Conservation (phyloP, 768 basidiomycete species). For the Termitomyces sp. region DNA sequence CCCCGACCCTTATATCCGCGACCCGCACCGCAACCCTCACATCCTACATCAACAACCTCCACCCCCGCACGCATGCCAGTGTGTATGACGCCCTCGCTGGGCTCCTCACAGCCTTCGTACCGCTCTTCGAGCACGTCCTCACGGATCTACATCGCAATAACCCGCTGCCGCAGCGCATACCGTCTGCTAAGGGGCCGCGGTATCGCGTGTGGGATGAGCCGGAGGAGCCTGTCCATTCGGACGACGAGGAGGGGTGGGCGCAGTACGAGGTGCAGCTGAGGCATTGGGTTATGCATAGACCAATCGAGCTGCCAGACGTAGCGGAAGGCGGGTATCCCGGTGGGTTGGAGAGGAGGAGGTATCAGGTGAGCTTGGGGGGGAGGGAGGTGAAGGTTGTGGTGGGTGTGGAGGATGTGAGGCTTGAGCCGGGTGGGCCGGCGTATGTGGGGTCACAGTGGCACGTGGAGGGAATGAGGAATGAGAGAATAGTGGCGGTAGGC, state of each 20-base stretch:
- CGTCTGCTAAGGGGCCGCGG: constrained; percentile 24
- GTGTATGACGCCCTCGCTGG: constrained; percentile 20
- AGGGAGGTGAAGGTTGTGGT: constrained; percentile 38
- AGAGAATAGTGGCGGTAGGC: constrained; percentile 43
- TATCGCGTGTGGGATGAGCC: constrained; percentile 46
- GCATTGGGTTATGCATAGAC: constrained; percentile 37
- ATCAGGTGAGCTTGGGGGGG: constrained; percentile 31
- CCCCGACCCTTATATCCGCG: constrained; percentile 32
- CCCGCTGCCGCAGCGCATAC: constrained; percentile 35
- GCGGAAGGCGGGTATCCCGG: constrained; percentile 38
- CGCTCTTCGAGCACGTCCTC: constrained; percentile 46
- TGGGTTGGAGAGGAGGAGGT: constrained; percentile 36
- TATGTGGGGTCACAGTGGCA: constrained; percentile 38
- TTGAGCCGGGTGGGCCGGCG: constrained; percentile 27
- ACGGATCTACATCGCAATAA: constrained; percentile 50
- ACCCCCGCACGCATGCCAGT: constrained; percentile 23
- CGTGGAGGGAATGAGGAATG: constrained; percentile 49
- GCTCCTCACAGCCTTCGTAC: constrained; percentile 32
- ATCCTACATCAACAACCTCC: constrained; percentile 52
- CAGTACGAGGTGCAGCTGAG: constrained; percentile 36
- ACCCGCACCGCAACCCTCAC: constrained; percentile 25
- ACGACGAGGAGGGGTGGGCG: constrained; percentile 44
- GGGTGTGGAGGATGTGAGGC: constrained; percentile 31
- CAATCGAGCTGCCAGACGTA: constrained; percentile 41
- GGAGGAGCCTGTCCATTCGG: constrained; percentile 41